Percentiles rank a stretch among this genome's conserved stretches.
These are phyloP conservation scores for Penicillium simplicissimum DNA, from an alignment of 495 filamentous ascomycete species.

Conservation along the genomic window DNA sequence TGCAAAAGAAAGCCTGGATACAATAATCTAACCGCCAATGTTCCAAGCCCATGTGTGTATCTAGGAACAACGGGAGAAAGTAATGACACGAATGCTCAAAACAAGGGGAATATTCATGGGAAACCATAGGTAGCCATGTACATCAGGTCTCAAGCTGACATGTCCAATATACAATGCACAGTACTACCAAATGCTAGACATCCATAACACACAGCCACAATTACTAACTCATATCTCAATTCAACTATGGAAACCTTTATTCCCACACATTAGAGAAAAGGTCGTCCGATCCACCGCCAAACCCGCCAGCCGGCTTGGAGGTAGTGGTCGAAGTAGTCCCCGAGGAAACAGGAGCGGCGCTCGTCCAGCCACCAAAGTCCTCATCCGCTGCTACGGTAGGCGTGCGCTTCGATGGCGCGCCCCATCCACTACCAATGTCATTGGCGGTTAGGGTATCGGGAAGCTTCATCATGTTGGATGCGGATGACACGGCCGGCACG, in stretches of 20 bases:
- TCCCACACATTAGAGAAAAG: constrained; percentile 95
- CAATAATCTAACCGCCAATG: not conserved
- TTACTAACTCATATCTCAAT: constrained; percentile 17
- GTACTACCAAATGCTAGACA: constrained; percentile 18
- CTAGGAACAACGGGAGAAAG: not conserved
- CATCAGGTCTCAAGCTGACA: not conserved
- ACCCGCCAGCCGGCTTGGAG: constrained; percentile 57
- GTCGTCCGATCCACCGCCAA: constrained; percentile 73
- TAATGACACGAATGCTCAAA: not conserved
- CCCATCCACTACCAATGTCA: constrained; percentile 59
- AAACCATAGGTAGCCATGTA: not conserved
- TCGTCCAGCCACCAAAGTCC: constrained; percentile 93
- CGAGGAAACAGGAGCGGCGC: constrained; percentile 56
- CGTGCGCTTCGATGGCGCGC: constrained; percentile 44
- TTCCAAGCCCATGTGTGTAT: not conserved
- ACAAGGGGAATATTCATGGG: constrained; percentile 1
- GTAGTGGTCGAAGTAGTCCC: constrained; percentile 37
- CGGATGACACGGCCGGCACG: constrained; percentile 13
- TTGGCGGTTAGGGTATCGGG: constrained; percentile 48
- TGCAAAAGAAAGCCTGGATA: not conserved
- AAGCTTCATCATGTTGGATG: constrained; percentile 47
- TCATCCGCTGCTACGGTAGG: constrained; percentile 79
- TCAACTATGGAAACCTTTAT: constrained; percentile 35
- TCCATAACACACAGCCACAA: constrained; percentile 1
- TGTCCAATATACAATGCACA: constrained; percentile 4